Evolutionary conservation across 371 early-diverging fungal species (phyloP), one percentile per base, ranked within the genome.

Genomic region (Furculomyces boomerangus): DNA sequence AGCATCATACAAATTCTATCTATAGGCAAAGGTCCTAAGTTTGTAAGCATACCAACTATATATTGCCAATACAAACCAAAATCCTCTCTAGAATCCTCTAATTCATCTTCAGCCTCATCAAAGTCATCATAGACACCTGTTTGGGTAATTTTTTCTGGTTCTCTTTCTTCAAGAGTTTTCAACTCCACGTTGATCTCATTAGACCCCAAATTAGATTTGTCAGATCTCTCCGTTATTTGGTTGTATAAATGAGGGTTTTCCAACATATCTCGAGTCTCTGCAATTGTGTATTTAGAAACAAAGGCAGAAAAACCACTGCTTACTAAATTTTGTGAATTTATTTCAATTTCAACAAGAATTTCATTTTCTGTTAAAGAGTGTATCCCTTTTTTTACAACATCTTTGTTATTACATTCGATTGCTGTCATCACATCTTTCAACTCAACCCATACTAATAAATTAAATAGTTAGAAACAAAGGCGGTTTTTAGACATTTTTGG

Each of bases 1-100:
- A 72, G 63, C 72, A 74, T 72, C 26, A 56, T 39, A 30, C 55
- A 62, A 25, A 72, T 72, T 13, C 74, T 57, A 51, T 72, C 74
- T 25, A 74, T 53, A 8, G 72, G 62, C 32, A 72, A 51, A 1
- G 70, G 59, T 0, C 72, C 72, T 32, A 72, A 52, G 53, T 74
- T 72, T 26, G 74, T 74, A 20, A 72, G 61, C 72, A 72, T 72
- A 10, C 66, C 72, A 16, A 66, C 66, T 27, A 72, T 63, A 37
- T 60, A 72, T 37, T 61, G 60, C 20, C 60, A 69, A 50, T 74
- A 71, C n/a, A 28, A 2, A 29, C 29, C 27, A 22, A 27, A 35
- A 35, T 35, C 49, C 1, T 43, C 25, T 0, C 44, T 30, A 2
- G n/a, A 27, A 3, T 28, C 48, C 10, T 18, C 49, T 30, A 24